phyloP scores from a whole-genome alignment of 805 yeast genomes.

The Lachancea fermentati region DNA sequence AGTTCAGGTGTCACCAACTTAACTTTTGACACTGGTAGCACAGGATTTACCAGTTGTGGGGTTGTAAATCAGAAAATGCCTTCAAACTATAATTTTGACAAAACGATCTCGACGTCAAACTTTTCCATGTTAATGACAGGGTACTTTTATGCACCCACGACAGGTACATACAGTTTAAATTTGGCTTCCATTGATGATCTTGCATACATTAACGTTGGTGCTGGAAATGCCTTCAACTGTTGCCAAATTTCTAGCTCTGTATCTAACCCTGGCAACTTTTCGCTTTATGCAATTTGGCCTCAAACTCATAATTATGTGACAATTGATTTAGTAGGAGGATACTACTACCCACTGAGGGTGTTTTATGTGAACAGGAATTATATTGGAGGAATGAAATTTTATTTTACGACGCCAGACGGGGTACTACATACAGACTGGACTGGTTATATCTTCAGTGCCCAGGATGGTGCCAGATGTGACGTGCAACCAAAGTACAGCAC shows the following conservation, averaged over 20 bases:
- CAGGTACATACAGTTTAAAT: constrained; percentile 29
- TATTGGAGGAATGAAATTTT: constrained; percentile 13
- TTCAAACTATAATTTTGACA: constrained; percentile 11
- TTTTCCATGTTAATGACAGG: constrained; percentile 25
- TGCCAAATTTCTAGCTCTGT: constrained; percentile 17
- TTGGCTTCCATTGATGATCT: constrained; percentile 29
- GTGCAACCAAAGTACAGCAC: constrained; percentile 7
- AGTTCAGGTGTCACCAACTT: constrained; percentile 9
- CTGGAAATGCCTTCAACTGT: constrained; percentile 34
- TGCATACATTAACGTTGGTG: constrained; percentile 30
- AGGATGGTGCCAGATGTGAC: constrained; percentile 2
- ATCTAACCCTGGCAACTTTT: constrained; percentile 8
- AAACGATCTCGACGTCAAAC: constrained; percentile 11
- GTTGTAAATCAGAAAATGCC: constrained; percentile 6
- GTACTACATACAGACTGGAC: constrained; percentile 13
- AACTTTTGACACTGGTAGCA: constrained; percentile 3
- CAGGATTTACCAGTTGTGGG: not conserved
- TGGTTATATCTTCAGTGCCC: constrained; percentile 14
- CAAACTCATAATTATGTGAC: constrained; percentile 7
- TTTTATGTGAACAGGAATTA: constrained; percentile 20
- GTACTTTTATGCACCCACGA: constrained; percentile 21
- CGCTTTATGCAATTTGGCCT: constrained; percentile 12
- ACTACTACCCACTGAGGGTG: constrained; percentile 29
- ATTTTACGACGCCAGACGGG: constrained; percentile 20
- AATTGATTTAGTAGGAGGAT: constrained; percentile 21